Base-by-base conservation (phyloP, 495 filamentous ascomycete species). In the Penicillium samsonianum region DNA sequence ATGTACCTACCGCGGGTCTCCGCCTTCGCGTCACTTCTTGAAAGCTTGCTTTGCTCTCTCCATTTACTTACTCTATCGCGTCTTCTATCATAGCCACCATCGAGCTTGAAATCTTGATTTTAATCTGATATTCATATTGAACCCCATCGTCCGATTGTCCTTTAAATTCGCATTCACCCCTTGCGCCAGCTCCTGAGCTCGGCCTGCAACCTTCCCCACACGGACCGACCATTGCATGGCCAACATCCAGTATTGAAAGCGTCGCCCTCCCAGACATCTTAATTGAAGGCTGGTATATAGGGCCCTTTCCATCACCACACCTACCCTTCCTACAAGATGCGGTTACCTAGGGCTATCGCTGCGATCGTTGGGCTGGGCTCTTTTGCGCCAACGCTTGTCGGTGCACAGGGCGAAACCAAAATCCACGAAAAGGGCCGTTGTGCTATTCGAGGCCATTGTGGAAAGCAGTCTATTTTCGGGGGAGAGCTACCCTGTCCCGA, bases 401-500 rank as follows among this genome's bases (percentile, higher is more conserved):
- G 51, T 38, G 72, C 72, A 10, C 63, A 76, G 35, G 73, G 74
- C 35, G 71, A 72, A 60, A 89, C 87, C 5, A 74, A 68, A 28
- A 89, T 86, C 62, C 95, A 97, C 63, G 92, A 96, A 76, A 77
- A 84, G 47, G 95, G 94, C 12, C 84, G 94, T 60, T 98, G 94
- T 74, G 90, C 94, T 0, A 87, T 98, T 50, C 85, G 92, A 25
- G 92, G 92, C 5, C 84, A 95, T 58, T 98, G 94, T 67, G 94
- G 93, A 6, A 91, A 88, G 68, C 85, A 94, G 71, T 87, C 86
- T 40, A 85, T 93, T 63, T 97, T 96, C 67, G 90, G 90, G 17
- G 82, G 85, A 46, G 83, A 96, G 64, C 79, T 98, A 52, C 94
- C 94, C 8, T 98, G 92, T 66, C 84, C 91, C n/a, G 94, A 98